Conservation (phyloP, 441 rosid genomes). For the Theobroma grandiflorum region DNA sequence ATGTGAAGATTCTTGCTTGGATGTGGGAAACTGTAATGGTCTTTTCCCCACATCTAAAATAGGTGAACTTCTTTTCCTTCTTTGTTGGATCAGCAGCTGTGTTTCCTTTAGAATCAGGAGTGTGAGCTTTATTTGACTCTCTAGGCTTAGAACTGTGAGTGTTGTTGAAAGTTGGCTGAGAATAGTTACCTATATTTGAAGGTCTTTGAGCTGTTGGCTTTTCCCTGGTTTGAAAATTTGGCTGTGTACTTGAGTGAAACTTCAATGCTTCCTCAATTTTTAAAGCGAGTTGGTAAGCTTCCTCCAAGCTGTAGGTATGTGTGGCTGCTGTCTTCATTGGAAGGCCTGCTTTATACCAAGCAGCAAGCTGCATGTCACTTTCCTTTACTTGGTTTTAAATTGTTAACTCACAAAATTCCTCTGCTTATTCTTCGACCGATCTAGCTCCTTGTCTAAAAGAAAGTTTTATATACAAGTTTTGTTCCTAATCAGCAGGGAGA, state of each 20-base stretch:
- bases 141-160: not conserved
- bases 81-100: not conserved
- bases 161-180: not conserved
- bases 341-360: not conserved
- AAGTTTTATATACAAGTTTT: not conserved
- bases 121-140: not conserved
- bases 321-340: not conserved
- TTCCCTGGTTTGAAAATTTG: not conserved
- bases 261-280: not conserved
- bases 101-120: not conserved
- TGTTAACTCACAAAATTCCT: not conserved
- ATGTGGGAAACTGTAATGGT: not conserved
- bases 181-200: not conserved
- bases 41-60: too few species aligned
- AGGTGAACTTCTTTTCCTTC: too few species aligned
- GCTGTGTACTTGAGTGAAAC: not conserved
- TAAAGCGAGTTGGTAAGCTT: not conserved
- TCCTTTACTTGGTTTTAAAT: not conserved
- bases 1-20: not conserved
- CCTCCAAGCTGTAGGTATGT: not conserved
- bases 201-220: not conserved
- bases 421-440: not conserved
- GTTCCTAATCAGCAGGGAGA: not conserved
- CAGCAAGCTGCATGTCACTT: not conserved
- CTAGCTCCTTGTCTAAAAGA: not conserved